Percentiles rank a stretch among this genome's conserved stretches.
phyloP scores from a whole-genome alignment of 1,284 basidiomycete genomes.

The Rhodotorula glutinis region DNA sequence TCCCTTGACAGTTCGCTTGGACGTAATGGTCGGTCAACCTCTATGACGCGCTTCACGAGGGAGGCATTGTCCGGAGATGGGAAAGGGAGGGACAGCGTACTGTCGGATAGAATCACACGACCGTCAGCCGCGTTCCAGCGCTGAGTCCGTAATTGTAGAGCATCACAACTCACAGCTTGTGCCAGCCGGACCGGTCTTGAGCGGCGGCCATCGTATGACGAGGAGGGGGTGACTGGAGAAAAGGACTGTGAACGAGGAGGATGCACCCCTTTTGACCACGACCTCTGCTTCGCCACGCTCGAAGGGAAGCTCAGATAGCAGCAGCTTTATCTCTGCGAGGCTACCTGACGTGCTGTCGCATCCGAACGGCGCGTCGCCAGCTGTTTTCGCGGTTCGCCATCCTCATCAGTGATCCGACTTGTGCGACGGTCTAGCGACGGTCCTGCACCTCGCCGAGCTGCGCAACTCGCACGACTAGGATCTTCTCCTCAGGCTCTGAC shows the following conservation, averaged over 20 bases:
- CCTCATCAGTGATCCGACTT: neutral
- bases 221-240: neutral
- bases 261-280: too few species aligned
- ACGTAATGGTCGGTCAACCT: slow-evolving; percentile 36
- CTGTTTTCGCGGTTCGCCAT: neutral
- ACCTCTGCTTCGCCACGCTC: too few species aligned
- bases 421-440: neutral
- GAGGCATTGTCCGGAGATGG: slow-evolving; percentile 29
- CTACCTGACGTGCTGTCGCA: too few species aligned
- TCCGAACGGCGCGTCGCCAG: too few species aligned
- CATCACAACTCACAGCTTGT: slow-evolving; percentile 24
- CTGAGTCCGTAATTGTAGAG: too few species aligned
- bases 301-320: too few species aligned
- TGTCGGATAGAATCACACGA: neutral
- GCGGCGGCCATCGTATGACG: neutral
- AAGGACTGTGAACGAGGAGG: too few species aligned
- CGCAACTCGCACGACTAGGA: too few species aligned
- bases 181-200: slow-evolving; percentile 32
- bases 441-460: neutral
- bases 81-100: slow-evolving; percentile 39
- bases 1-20: slow-evolving; percentile 28
- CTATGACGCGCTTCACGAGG: slow-evolving; percentile 36
- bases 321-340: too few species aligned
- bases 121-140: neutral
- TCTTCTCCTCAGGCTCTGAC: too few species aligned